Conservation (phyloP, 2,329 filamentous ascomycete genomes). For the Chrysoporthe deuterocubensis region DNA sequence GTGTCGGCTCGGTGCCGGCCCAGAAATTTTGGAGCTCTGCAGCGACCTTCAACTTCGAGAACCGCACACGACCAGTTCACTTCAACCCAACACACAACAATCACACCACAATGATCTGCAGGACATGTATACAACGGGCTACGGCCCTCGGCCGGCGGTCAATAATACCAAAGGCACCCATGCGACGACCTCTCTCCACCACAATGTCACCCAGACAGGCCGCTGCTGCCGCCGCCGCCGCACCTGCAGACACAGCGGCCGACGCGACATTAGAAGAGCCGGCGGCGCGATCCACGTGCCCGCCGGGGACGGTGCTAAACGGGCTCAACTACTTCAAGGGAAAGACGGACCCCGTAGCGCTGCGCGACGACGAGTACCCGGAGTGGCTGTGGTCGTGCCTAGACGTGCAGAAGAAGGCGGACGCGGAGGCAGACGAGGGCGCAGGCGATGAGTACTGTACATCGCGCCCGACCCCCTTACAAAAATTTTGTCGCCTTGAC, state of each 20-base stretch:
- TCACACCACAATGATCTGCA: conserved; percentile 46
- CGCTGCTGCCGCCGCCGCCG: conserved; percentile 39
- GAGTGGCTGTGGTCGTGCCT: conserved; percentile 79
- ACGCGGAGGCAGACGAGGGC: conserved; percentile 53
- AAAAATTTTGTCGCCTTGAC: background rate
- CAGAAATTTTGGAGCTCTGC: conserved; percentile 27
- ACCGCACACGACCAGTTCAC: conserved; percentile 8
- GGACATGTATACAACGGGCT: conserved; percentile 54
- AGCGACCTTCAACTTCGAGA: conserved; percentile 22
- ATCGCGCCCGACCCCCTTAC: conserved; percentile 40
- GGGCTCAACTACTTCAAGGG: conserved; percentile 81
- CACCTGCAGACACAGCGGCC: conserved; percentile 32
- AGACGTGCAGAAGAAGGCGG: conserved; percentile 60
- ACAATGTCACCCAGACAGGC: conserved; percentile 34
- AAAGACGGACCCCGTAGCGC: conserved; percentile 72
- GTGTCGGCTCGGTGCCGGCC: conserved; percentile 24
- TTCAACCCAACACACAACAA: conserved; percentile 32
- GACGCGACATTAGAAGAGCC: conserved; percentile 31
- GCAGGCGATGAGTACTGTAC: conserved; percentile 80
- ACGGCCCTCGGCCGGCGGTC: conserved; percentile 40
- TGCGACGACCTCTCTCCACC: conserved; percentile 47
- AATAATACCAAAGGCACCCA: conserved; percentile 28
- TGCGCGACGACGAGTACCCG: conserved; percentile 77
- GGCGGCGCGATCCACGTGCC: conserved; percentile 54
- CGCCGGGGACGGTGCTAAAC: conserved; percentile 70